phyloP scores from a whole-genome alignment of 306 rosid species.

The Fragaria iinumae region DNA sequence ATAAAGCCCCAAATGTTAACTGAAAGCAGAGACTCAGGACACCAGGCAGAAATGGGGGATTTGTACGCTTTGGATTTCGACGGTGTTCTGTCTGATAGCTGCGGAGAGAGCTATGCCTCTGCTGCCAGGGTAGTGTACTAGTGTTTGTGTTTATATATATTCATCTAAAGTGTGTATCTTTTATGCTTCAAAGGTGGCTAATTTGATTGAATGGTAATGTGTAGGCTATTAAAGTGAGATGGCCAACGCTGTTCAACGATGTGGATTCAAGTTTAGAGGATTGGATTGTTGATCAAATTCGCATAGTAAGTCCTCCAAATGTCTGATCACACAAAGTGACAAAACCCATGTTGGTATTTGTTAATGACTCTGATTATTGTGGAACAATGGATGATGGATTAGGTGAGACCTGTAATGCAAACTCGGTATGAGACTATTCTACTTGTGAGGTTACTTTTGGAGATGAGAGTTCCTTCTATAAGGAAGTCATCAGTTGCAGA shows the following conservation, averaged over 20 bases:
- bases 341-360: neutral
- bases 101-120: constrained; percentile 87
- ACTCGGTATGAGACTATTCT: constrained; percentile 80
- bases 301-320: constrained; percentile 45
- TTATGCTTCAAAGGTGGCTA: neutral
- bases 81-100: constrained; percentile 87
- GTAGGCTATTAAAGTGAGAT: constrained; percentile 82
- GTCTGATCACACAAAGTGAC: neutral
- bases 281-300: constrained; percentile 80
- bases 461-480: constrained; percentile 57
- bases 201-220: constrained; percentile 25
- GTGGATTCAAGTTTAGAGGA: constrained; percentile 61
- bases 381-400: neutral
- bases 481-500: constrained; percentile 81
- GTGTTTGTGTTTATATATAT: neutral
- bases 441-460: constrained; percentile 85
- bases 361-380: neutral
- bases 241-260: constrained; percentile 65
- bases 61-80: constrained; percentile 91
- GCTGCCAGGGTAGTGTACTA: constrained; percentile 57
- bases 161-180: neutral
- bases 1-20: neutral
- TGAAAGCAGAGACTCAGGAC: neutral
- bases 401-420: constrained; percentile 95
- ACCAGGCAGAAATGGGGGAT: constrained; percentile 55